Base-by-base conservation (phyloP, 768 basidiomycete genomes). In the Hypsizygus marmoreus region DNA sequence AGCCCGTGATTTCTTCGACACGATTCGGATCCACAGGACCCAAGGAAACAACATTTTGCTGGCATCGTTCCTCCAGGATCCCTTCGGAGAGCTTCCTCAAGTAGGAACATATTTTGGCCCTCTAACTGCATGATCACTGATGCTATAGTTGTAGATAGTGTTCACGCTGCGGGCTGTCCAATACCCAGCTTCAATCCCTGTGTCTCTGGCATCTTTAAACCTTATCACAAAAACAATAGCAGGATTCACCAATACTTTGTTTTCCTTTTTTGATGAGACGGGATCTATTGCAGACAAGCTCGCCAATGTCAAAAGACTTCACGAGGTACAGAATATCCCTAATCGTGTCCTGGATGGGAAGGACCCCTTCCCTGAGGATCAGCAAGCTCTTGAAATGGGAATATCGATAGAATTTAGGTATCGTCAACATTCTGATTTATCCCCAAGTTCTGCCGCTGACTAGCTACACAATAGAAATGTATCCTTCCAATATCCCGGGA, bases 401-500 rank as follows among this genome's bases (percentile, higher is more conserved):
- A 68, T 84, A 11, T 68, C 77, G 4, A 51, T 86, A 1, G 81
- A 84, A 57, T 86, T 85, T 58, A 76, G 72, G 81, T 75, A 33
- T 29, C n/a, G n/a, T n/a, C n/a, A n/a, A n/a, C n/a, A n/a, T n/a
- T n/a, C n/a, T n/a, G n/a, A n/a, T n/a, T n/a, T n/a, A n/a, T n/a
- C n/a, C n/a, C n/a, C n/a, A n/a, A n/a, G n/a, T n/a, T n/a, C n/a
- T n/a, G n/a, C n/a, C n/a, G n/a, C n/a, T n/a, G n/a, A n/a, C n/a
- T n/a, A n/a, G n/a, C n/a, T n/a, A n/a, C n/a, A n/a, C n/a, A n/a
- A n/a, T n/a, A 85, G 84, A 57, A 74, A 86, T 47, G 89, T 91
- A 3, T 84, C 79, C 4, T 91, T 90, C 66, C 71, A 62, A 32
- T 91, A 91, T 57, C 84, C 86, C 0, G 72, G 79, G 59, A 58